Percentiles rank a stretch among this genome's conserved stretches.
These are phyloP conservation scores for Penicillium sp. DNA, from an alignment of 2,329 filamentous ascomycete genomes.

Conservation along the genomic window DNA sequence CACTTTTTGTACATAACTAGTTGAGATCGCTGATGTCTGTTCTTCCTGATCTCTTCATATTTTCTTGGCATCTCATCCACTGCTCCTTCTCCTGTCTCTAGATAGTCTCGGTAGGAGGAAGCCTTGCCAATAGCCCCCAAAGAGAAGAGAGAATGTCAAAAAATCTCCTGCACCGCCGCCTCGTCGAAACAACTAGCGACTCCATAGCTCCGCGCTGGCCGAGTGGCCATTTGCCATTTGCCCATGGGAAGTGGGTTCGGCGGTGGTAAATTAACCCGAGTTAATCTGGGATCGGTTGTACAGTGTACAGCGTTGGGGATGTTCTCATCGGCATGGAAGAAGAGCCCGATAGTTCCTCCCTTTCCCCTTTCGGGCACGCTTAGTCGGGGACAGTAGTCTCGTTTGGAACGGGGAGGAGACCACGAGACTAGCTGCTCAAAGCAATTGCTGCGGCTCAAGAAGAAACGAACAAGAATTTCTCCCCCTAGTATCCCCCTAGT, in stretches of 20 bases:
- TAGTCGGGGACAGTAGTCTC: neutral
- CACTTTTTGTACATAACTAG: too few relatives aligned
- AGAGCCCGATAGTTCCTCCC: neutral
- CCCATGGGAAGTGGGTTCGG: neutral
- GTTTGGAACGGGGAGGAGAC: neutral
- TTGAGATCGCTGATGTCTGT: too few relatives aligned
- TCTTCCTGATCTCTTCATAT: neutral
- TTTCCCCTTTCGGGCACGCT: neutral
- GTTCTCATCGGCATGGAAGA: neutral
- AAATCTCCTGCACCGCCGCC: neutral
- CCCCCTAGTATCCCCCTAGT: neutral
- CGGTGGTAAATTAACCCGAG: neutral
- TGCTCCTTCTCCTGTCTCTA: neutral
- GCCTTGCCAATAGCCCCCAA: neutral
- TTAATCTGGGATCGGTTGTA: neutral
- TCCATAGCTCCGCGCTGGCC: neutral
- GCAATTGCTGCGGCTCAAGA: neutral
- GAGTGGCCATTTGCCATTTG: neutral
- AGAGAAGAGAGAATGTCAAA: neutral
- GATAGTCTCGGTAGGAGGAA: conserved; percentile 1
- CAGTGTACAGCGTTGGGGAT: neutral
- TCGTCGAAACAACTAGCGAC: neutral
- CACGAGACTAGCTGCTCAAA: neutral
- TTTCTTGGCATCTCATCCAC: conserved; percentile 3
- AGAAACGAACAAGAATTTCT: neutral